phyloP scores from a whole-genome alignment of 2,329 filamentous ascomycete species.

The Rhinocladiella similis region DNA sequence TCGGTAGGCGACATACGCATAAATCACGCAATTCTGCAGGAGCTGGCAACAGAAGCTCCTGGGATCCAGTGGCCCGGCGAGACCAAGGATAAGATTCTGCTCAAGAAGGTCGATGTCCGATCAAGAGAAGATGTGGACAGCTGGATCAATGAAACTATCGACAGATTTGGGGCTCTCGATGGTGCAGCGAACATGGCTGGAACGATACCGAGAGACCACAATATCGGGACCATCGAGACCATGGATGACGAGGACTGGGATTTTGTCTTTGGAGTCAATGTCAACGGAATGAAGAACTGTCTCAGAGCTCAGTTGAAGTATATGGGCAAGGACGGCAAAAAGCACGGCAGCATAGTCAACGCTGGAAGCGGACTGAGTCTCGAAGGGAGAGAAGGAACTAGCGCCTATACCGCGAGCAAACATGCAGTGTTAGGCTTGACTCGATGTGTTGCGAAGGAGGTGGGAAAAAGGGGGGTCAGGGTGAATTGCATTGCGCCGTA shows the following conservation, averaged over 20 bases:
- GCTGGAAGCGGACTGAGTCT: slow-evolving; percentile 42
- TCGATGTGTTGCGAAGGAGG: slow-evolving; percentile 38
- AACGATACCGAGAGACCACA: slow-evolving; percentile 21
- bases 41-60: background rate
- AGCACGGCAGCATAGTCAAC: slow-evolving; percentile 40
- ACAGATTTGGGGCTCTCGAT: slow-evolving; percentile 36
- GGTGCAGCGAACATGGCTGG: slow-evolving; percentile 44
- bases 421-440: slow-evolving; percentile 61
- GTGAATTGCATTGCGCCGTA: slow-evolving; percentile 36
- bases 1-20: slow-evolving; percentile 16
- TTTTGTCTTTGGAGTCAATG: slow-evolving; percentile 41
- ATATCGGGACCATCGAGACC: slow-evolving; percentile 32
- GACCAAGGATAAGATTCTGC: slow-evolving; percentile 1
- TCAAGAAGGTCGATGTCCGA: slow-evolving; percentile 32
- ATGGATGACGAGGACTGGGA: slow-evolving; percentile 40
- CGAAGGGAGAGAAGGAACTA: slow-evolving; percentile 36
- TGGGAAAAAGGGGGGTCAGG: slow-evolving; percentile 34
- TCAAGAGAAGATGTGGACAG: slow-evolving; percentile 23
- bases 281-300: slow-evolving; percentile 43
- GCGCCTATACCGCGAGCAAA: slow-evolving; percentile 50
- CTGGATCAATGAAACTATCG: slow-evolving; percentile 40
- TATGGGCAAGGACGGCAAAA: slow-evolving; percentile 34
- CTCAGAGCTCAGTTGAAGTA: slow-evolving; percentile 43
- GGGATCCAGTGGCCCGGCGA: background rate
- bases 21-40: background rate